phyloP scores from a whole-genome alignment of 768 basidiomycete genomes.

The Rhodotorula diobovata region DNA sequence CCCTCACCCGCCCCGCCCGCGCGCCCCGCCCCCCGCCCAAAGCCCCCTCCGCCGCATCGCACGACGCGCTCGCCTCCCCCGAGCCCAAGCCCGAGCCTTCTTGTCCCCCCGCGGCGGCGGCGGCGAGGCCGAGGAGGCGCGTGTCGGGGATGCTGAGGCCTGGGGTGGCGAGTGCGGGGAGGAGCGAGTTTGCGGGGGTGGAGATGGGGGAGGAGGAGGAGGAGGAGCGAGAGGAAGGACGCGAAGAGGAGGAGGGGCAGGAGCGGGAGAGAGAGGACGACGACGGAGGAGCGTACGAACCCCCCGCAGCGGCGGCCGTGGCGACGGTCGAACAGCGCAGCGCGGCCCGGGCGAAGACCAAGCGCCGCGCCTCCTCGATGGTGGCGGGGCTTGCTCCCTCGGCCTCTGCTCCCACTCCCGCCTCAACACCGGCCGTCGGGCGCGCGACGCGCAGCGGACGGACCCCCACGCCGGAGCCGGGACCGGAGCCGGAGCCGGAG shows the following conservation, averaged over 20 bases:
- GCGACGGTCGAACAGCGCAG: not conserved
- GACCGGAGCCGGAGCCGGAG: not conserved
- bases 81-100: no score
- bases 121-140: not conserved
- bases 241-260: not conserved
- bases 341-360: not conserved
- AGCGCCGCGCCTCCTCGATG: not conserved
- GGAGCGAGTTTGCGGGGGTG: not conserved
- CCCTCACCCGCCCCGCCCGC: not conserved
- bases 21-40: constrained; percentile 10
- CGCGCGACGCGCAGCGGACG: not conserved
- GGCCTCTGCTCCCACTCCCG: no score
- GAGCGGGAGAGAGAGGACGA: not conserved
- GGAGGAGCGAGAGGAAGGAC: not conserved
- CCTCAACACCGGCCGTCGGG: no score
- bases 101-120: no score
- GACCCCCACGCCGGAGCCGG: not conserved
- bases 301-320: no score
- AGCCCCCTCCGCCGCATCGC: constrained; percentile 13
- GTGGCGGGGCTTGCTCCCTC: not conserved
- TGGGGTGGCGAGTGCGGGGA: not conserved
- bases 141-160: constrained; percentile 3
- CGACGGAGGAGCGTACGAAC: no score
- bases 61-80: not conserved
- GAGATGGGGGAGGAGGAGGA: not conserved